Base-by-base conservation (phyloP, 208 protist species). In the Leishmania arabica region DNA sequence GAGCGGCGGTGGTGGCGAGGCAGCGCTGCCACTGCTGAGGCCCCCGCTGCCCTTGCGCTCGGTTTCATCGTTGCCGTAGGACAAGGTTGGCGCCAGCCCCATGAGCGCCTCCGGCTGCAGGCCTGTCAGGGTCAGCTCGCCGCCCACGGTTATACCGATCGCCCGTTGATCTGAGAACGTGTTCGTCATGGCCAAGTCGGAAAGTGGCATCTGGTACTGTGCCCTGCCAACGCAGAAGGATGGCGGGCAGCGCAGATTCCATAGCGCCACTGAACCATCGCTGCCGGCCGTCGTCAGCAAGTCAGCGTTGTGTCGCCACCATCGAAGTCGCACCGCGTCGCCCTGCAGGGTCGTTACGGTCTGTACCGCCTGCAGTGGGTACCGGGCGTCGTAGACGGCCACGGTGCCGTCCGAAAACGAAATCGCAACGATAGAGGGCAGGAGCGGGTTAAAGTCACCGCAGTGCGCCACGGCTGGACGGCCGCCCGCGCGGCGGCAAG, bases 141-240 rank as follows among this genome's bases (percentile, higher is more conserved):
- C 94, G 19, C 86, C 89, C 19, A 90, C 21, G 17, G 91, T 93
- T n/a, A 97, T 69, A 68, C 84, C 88, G 79, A 96, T 82, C 11
- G 89, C 86, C n/a, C 90, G 89, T 82, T 97, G 88, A 79, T 95
- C 89, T 27, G 86, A 71, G 37, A 87, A 97, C 9, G 87, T 95
- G 31, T 80, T 51, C 40, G 94, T 95, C 37, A 89, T 86, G 37
- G 62, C 84, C 47, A 97, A 85, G 74, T 92, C 87, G 27, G 85
- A 68, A 37, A 97, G 60, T 11, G 91, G 86, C 56, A 81, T 77
- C 47, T 78, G 74, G 80, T 92, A 95, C 81, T 93, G 92, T 40
- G 90, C 90, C 34, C 90, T 89, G 11, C 94, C 94, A 1, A 97
- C 94, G 74, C 90, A 92, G 84, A 91, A 95, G 4, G 94, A 94